Conservation (phyloP, 805 yeast species). For the Blastobotrys chiropterorum region DNA sequence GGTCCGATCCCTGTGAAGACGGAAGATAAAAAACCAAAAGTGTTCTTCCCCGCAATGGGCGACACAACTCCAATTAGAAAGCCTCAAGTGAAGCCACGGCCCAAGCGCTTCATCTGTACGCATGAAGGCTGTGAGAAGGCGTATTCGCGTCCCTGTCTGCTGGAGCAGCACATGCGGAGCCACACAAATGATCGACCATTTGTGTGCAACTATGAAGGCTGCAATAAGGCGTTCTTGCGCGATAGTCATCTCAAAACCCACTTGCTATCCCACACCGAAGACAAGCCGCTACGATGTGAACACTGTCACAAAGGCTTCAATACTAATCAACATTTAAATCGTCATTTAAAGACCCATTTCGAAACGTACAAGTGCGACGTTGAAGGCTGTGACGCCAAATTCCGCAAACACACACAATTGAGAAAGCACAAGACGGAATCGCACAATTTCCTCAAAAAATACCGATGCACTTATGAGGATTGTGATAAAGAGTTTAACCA, state of each 20-base stretch:
- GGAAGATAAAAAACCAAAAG: conserved; percentile 9
- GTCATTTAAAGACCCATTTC: conserved; percentile 81
- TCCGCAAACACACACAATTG: conserved; percentile 69
- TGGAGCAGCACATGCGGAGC: conserved; percentile 73
- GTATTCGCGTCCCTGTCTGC: conserved; percentile 72
- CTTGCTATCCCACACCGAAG: conserved; percentile 48
- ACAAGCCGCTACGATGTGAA: conserved; percentile 67
- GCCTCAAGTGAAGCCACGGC: conserved; percentile 33
- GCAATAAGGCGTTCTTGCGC: conserved; percentile 62
- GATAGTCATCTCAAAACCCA: conserved; percentile 81
- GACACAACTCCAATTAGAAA: conserved; percentile 12
- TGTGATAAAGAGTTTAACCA: conserved; percentile 63
- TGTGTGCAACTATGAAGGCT: conserved; percentile 46
- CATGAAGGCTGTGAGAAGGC: conserved; percentile 65
- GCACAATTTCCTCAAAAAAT: conserved; percentile 45
- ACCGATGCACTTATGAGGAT: conserved; percentile 45
- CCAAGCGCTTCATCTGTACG: conserved; percentile 59
- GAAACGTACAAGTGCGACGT: conserved; percentile 55
- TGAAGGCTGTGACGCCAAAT: conserved; percentile 59
- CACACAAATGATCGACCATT: conserved; percentile 80
- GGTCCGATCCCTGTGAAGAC: conserved; percentile 7
- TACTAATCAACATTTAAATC: conserved; percentile 68
- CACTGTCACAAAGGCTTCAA: conserved; percentile 79
- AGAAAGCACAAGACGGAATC: conserved; percentile 61
- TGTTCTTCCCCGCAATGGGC: conserved; percentile 6